Conservation (phyloP, 2,329 filamentous ascomycete species). For the Diaporthe citrichinensis region DNA sequence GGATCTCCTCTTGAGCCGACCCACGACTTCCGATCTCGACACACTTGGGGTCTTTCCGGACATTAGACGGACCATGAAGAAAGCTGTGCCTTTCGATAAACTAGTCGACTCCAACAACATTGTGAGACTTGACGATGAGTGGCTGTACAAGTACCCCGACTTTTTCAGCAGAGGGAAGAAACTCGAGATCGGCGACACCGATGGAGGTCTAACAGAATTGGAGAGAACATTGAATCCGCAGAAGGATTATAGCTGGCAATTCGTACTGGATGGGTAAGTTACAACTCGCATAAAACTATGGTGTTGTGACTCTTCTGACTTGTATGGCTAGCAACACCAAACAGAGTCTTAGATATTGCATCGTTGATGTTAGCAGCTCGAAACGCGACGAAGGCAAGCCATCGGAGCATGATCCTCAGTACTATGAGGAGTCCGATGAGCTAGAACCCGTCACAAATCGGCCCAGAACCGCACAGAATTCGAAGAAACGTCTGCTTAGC, state of each 20-base stretch:
- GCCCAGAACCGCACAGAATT: not conserved
- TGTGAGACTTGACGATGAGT: conserved; percentile 42
- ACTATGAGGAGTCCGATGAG: not conserved
- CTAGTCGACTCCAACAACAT: conserved; percentile 37
- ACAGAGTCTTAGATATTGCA: not conserved
- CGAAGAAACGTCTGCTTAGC: conserved; percentile 20
- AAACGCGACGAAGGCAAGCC: not conserved
- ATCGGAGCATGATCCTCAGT: not conserved
- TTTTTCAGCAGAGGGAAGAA: conserved; percentile 20
- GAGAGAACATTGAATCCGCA: not conserved
- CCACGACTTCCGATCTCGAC: too few relatives aligned
- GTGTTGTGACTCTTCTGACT: not conserved
- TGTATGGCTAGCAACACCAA: fast-evolving
- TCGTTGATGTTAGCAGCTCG: not conserved
- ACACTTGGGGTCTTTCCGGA: not conserved
- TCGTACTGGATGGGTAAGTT: not conserved
- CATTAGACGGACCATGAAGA: conserved; percentile 24
- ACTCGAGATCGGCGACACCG: not conserved
- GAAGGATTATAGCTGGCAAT: not conserved
- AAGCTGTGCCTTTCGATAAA: conserved; percentile 30
- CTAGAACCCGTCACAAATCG: not conserved
- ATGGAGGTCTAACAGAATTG: not conserved
- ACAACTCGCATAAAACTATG: fast-evolving
- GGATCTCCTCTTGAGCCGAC: not conserved
- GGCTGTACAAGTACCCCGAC: conserved; percentile 43